Conservation (phyloP, 1,284 basidiomycete genomes). For the Peniophora sp. region DNA sequence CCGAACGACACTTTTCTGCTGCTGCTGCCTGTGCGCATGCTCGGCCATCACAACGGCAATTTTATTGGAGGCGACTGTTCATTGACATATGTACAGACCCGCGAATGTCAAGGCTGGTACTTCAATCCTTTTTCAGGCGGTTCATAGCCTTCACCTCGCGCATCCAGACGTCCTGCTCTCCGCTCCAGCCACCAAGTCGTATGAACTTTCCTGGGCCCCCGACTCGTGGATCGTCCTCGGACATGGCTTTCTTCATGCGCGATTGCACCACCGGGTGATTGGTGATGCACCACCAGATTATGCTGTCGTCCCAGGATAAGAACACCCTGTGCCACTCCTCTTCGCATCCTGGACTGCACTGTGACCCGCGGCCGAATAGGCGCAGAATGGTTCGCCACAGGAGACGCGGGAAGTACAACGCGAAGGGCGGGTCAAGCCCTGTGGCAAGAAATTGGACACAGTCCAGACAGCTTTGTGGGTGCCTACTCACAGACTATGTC, state of each 20-base stretch:
- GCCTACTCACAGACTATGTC: conserved; percentile 50
- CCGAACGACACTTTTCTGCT: too few species aligned
- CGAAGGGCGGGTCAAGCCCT: conserved; percentile 62
- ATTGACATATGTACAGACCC: too few species aligned
- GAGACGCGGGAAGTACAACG: conserved; percentile 50
- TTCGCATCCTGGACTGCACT: conserved; percentile 47
- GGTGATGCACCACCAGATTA: conserved; percentile 49
- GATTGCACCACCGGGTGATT: conserved; percentile 28
- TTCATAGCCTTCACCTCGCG: conserved; percentile 9
- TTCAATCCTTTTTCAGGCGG: too few species aligned
- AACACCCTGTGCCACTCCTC: conserved; percentile 30
- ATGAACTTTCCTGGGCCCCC: conserved; percentile 3
- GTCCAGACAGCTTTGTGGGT: neutral
- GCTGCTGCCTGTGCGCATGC: too few species aligned
- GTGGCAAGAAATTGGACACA: neutral
- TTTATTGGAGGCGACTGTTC: too few species aligned
- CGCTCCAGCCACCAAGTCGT: conserved; percentile 21
- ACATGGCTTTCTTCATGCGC: conserved; percentile 11
- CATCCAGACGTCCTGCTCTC: conserved; percentile 18
- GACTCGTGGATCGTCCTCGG: conserved; percentile 14
- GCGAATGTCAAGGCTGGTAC: too few species aligned
- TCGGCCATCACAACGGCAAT: too few species aligned
- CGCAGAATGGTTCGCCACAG: conserved; percentile 43
- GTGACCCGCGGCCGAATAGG: conserved; percentile 26
- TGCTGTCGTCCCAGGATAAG: conserved; percentile 43